Conservation (phyloP, 1,284 basidiomycete species). For the Cryptococcus deneoformans region DNA sequence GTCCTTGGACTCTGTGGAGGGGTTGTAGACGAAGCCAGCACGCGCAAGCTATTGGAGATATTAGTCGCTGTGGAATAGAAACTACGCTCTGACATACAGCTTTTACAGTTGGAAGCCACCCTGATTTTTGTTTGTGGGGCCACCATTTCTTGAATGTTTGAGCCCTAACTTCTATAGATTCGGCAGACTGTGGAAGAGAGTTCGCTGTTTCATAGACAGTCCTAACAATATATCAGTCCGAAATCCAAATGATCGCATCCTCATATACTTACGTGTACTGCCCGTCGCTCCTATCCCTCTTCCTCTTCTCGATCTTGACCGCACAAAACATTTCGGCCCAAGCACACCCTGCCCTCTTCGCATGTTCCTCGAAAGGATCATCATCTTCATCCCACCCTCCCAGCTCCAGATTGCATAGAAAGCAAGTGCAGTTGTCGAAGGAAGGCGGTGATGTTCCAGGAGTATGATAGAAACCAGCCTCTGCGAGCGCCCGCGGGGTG, state of each 20-base stretch:
- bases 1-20: constrained; percentile 61
- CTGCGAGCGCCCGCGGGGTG: constrained; percentile 66
- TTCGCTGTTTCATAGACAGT: constrained; percentile 58
- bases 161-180: constrained; percentile 65
- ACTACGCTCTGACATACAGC: constrained; percentile 53
- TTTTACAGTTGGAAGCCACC: constrained; percentile 65
- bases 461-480: constrained; percentile 74
- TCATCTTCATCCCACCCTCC: constrained; percentile 75
- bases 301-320: constrained; percentile 47
- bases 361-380: constrained; percentile 74
- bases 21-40: constrained; percentile 75
- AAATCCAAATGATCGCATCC: neutral
- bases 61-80: neutral
- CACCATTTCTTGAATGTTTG: constrained; percentile 67
- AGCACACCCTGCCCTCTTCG: constrained; percentile 61
- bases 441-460: constrained; percentile 16
- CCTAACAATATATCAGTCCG: constrained; percentile 44
- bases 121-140: constrained; percentile 64
- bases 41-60: constrained; percentile 64
- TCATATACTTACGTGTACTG: constrained; percentile 8
- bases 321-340: constrained; percentile 76
- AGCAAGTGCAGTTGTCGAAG: constrained; percentile 57
- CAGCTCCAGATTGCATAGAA: constrained; percentile 68
- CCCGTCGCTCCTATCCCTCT: constrained; percentile 11
- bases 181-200: constrained; percentile 62